Conservation (phyloP, 164 flowering plant species). For the Tinospora cordifolia region DNA sequence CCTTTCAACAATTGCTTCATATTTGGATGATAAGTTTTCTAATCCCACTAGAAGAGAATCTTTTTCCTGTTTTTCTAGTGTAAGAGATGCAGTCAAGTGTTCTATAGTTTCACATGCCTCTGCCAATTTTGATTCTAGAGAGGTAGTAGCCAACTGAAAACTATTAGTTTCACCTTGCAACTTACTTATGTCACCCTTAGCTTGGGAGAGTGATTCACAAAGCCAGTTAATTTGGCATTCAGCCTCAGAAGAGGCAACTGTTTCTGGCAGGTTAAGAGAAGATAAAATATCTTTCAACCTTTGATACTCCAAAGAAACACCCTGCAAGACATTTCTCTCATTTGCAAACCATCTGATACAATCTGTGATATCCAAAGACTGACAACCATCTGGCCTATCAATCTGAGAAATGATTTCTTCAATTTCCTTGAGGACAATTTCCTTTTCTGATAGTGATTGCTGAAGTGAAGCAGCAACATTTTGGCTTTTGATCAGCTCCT, state of each 20-base stretch:
- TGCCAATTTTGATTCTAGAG: conserved; percentile 19
- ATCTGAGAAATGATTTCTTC: conserved; percentile 43
- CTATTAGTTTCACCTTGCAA: conserved; percentile 38
- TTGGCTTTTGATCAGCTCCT: conserved; percentile 45
- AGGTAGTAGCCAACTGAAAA: conserved; percentile 16
- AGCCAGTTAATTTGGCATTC: conserved; percentile 55
- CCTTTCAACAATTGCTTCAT: conserved; percentile 37
- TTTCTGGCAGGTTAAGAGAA: conserved; percentile 48
- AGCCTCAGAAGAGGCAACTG: conserved; percentile 32
- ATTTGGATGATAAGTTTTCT: conserved; percentile 37
- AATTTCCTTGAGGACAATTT: conserved; percentile 32
- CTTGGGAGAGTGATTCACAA: conserved; percentile 42
- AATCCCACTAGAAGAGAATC: conserved; percentile 40
- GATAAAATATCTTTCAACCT: conserved; percentile 42
- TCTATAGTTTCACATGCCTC: conserved; percentile 45
- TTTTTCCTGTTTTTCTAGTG: conserved; percentile 52
- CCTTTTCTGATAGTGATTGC: conserved; percentile 44
- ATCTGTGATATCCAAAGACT: conserved; percentile 37
- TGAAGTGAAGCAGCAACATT: conserved; percentile 48
- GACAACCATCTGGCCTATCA: conserved; percentile 34
- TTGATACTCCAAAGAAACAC: conserved; percentile 32
- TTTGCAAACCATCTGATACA: conserved; percentile 57
- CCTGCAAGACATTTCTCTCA: conserved; percentile 35
- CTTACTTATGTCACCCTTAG: conserved; percentile 34
- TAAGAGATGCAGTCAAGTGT: conserved; percentile 40